Evolutionary conservation across 441 rosid genomes (phyloP), one percentile per base, ranked within the genome.

Genomic region (Gossypium schwendimanii): DNA sequence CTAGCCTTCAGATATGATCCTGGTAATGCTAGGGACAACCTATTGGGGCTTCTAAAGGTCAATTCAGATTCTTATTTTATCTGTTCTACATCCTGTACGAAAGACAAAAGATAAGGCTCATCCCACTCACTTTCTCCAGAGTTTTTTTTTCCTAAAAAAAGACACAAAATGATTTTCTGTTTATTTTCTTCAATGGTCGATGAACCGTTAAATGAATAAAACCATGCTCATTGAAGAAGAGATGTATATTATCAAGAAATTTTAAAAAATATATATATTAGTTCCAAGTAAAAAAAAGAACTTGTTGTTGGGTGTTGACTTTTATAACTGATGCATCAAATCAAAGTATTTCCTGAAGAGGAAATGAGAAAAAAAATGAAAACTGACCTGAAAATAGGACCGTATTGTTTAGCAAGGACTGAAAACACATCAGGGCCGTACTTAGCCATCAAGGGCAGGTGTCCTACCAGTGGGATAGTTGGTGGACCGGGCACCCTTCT

Each of bases 371-470:
- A 70, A 6, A 70, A 66, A 50, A 63, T 2, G 63, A 55, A 59
- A 47, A 75, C 78, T 63, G 63, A 90, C 97, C 97, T 92, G 96
- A 87, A 94, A 74, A 90, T 85, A 59, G 97, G 96, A 57, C 98
- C 97, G 79, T 92, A 89, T 44, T 76, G 84, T 61, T 88, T 84
- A 73, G 97, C 97, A 70, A 94, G 97, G 66, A 89, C 80, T 6
- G 97, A 84, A 80, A 94, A 92, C 49, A 92, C 87, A 52, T 89
- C 97, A 47, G 93, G 97, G 49, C 98, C 97, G 45, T 89, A 84
- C 86, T 94, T 84, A 11, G 97, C 94, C 84, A 94, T 86, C 81
- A 90, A 79, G 18, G 90, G 97, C 70, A 94, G 86, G 87, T 94
- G 97, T 17, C 98, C 98, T 54, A 94, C 54, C 15, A 94, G 79